These are phyloP conservation scores for Hericium coralloides DNA, from an alignment of 768 basidiomycete species.

Conservation along the genomic window DNA sequence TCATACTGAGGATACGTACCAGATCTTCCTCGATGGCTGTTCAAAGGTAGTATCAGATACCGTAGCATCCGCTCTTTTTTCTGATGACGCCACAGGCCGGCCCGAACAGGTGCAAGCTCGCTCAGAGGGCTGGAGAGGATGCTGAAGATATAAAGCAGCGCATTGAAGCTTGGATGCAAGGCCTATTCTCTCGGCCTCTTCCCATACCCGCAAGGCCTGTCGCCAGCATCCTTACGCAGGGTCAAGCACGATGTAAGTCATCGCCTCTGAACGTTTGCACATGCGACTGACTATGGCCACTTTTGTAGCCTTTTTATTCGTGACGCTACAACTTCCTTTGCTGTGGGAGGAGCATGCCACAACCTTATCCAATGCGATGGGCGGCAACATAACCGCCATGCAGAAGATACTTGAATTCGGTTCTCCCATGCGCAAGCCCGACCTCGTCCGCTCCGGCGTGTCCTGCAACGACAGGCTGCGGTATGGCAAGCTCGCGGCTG, in stretches of 20 bases:
- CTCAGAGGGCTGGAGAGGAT: constrained; percentile 10
- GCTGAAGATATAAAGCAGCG: constrained; percentile 12
- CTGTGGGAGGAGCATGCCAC: not conserved
- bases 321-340: not conserved
- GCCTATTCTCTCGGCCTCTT: constrained; percentile 19
- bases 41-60: constrained; percentile 11
- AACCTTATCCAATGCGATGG: not conserved
- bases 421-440: constrained; percentile 10
- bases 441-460: constrained; percentile 19
- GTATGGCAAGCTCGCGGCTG: constrained; percentile 11
- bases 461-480: constrained; percentile 22
- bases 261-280: not conserved
- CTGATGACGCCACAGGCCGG: not conserved
- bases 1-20: constrained; percentile 18
- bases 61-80: not conserved
- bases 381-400: not conserved
- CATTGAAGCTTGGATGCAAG: constrained; percentile 17
- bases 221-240: not conserved
- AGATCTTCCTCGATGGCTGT: constrained; percentile 20
- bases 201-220: constrained; percentile 15
- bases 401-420: not conserved
- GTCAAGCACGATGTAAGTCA: not conserved
- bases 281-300: not conserved
- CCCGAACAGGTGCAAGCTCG: constrained; percentile 16
- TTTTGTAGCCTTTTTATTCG: not conserved